Evolutionary conservation across 2,329 filamentous ascomycete species (phyloP).

Genomic region (Cladobotryum mycophilum): DNA sequence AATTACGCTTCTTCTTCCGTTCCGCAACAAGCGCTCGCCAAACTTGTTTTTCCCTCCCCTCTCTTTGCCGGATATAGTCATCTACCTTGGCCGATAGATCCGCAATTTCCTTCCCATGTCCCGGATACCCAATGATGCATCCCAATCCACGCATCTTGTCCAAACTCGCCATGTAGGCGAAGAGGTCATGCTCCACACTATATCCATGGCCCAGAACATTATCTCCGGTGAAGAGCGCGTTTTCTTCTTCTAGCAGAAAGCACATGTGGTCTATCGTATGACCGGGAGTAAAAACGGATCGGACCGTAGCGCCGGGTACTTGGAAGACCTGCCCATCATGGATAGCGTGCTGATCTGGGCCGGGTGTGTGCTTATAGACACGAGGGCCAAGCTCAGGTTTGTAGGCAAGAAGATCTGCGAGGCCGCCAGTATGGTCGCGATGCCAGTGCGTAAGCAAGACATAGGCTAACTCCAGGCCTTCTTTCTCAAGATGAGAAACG

Average conservation of each 20-base stretch:
- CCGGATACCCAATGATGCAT: constrained; percentile 50
- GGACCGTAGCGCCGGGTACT: constrained; percentile 51
- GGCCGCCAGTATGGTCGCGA: constrained; percentile 61
- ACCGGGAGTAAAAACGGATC: constrained; percentile 59
- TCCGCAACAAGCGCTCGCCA: too few relatives aligned
- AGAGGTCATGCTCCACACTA: constrained; percentile 64
- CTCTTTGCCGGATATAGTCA: background rate
- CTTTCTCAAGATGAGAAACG: too few relatives aligned
- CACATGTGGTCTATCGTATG: constrained; percentile 67
- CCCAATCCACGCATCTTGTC: constrained; percentile 49
- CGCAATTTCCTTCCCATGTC: constrained; percentile 57
- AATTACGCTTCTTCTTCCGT: too few relatives aligned
- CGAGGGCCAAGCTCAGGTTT: constrained; percentile 12
- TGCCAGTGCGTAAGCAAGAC: constrained; percentile 70
- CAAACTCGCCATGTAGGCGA: constrained; percentile 54
- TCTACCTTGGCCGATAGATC: constrained; percentile 27
- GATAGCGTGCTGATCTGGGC: constrained; percentile 31
- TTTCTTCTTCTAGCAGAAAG: constrained; percentile 55
- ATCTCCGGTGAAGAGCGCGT: constrained; percentile 67
- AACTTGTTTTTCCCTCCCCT: too few relatives aligned
- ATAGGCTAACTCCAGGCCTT: constrained; percentile 27
- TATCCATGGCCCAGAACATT: constrained; percentile 71
- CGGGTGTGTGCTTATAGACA: constrained; percentile 55
- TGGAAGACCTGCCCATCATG: constrained; percentile 44
- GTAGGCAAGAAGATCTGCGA: constrained; percentile 47